These are phyloP conservation scores for Morella rubra DNA, from an alignment of 306 rosid species.

Conservation along the genomic window DNA sequence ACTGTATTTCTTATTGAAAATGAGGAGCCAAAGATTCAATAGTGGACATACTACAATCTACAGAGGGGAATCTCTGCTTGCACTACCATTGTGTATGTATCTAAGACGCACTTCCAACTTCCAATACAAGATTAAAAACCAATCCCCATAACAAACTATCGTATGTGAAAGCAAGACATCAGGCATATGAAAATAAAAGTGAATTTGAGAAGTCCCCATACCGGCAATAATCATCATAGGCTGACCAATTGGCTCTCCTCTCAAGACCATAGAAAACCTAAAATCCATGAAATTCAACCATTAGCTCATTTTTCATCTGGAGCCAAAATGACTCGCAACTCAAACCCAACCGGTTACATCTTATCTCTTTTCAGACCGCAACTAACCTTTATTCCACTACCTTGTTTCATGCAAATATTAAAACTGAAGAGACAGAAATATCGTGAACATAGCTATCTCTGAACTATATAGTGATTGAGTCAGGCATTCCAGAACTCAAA, in stretches of 20 bases:
- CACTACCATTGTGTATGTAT: not conserved
- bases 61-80: too few relatives aligned
- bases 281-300: conserved; percentile 24
- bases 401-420: conserved; percentile 3
- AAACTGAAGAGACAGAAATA: too few relatives aligned
- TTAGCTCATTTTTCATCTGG: conserved; percentile 8
- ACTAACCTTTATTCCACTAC: not conserved
- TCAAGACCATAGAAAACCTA: conserved; percentile 66
- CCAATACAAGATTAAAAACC: not conserved
- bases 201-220: conserved; percentile 33
- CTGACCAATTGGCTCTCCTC: conserved; percentile 64
- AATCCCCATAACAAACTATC: not conserved
- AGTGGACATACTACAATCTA: too few relatives aligned
- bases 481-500: too few relatives aligned
- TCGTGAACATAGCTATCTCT: too few relatives aligned
- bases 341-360: conserved; percentile 4
- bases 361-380: not conserved
- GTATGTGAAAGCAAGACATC: conserved; percentile 8
- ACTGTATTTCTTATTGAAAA: not conserved
- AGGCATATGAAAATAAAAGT: conserved; percentile 6
- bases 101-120: not conserved
- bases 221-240: conserved; percentile 73
- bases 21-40: not conserved
- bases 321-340: not conserved
- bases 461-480: too few relatives aligned